Conservation (phyloP, 225 moss, liverwort and hornwort genomes). For the Asterella californica region DNA sequence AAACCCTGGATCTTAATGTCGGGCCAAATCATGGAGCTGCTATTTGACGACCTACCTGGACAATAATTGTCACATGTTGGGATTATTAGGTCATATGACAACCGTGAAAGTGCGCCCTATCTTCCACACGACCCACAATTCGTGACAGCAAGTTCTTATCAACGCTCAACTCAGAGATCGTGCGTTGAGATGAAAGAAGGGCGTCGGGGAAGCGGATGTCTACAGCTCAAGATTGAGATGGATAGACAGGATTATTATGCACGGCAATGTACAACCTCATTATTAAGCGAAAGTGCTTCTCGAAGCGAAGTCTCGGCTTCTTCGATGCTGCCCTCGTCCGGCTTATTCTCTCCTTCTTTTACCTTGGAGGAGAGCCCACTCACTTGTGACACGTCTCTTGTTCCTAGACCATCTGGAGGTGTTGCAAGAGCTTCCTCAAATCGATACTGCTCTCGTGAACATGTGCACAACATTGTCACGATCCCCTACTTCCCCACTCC, state of each 20-base stretch:
- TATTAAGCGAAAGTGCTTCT: conserved; percentile 58
- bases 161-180: conserved; percentile 14
- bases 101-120: conserved; percentile 11
- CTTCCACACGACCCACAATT: conserved; percentile 20
- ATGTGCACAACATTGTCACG: conserved; percentile 68
- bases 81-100: conserved; percentile 18
- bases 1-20: neutral
- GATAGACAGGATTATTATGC: conserved; percentile 2
- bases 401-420: conserved; percentile 27
- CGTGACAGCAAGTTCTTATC: conserved; percentile 13
- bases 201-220: conserved; percentile 18
- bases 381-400: conserved; percentile 30
- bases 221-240: conserved; percentile 16
- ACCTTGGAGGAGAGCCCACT: conserved; percentile 55
- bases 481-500: conserved; percentile 25
- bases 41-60: conserved; percentile 22
- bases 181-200: neutral
- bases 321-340: conserved; percentile 52
- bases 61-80: conserved; percentile 7
- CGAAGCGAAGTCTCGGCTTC: conserved; percentile 66
- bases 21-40: conserved; percentile 6
- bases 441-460: conserved; percentile 57
- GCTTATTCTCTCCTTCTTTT: conserved; percentile 55
- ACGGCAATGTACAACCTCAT: conserved; percentile 46
- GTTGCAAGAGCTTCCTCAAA: conserved; percentile 43